These are phyloP conservation scores for Aegilops longissima DNA, from an alignment of 176 grass and related monocot genomes.

Conservation along the genomic window DNA sequence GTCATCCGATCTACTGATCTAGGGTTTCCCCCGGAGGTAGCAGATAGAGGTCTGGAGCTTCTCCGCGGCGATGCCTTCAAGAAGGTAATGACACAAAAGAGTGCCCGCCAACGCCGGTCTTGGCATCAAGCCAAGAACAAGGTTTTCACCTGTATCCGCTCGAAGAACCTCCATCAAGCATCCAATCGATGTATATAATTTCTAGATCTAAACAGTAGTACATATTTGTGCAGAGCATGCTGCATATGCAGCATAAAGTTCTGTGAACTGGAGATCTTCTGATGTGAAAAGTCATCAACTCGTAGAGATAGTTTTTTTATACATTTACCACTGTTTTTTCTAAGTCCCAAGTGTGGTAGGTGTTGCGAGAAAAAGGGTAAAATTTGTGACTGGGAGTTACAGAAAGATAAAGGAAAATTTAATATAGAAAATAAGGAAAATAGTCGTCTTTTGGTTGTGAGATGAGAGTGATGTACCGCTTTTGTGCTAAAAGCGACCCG, in stretches of 20 bases:
- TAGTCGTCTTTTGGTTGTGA: not conserved
- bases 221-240: not conserved
- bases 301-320: not conserved
- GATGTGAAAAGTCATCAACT: not conserved
- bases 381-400: not conserved
- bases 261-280: not conserved
- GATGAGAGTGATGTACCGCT: conserved; percentile 14
- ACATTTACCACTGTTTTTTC: not conserved
- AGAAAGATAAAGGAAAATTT: not conserved
- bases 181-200: not conserved
- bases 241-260: not conserved
- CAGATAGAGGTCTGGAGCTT: no score
- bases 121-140: no score
- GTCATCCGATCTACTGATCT: no score
- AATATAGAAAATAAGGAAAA: not conserved
- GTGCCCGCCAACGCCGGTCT: no score
- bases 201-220: not conserved
- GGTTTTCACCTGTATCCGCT: no score
- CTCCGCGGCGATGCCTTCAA: no score
- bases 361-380: not conserved
- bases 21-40: no score
- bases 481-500: not conserved
- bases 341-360: not conserved
- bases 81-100: no score
- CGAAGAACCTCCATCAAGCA: no score